Conservation (phyloP, 2,329 filamentous ascomycete species). For the Cryoendolithus antarcticus region DNA sequence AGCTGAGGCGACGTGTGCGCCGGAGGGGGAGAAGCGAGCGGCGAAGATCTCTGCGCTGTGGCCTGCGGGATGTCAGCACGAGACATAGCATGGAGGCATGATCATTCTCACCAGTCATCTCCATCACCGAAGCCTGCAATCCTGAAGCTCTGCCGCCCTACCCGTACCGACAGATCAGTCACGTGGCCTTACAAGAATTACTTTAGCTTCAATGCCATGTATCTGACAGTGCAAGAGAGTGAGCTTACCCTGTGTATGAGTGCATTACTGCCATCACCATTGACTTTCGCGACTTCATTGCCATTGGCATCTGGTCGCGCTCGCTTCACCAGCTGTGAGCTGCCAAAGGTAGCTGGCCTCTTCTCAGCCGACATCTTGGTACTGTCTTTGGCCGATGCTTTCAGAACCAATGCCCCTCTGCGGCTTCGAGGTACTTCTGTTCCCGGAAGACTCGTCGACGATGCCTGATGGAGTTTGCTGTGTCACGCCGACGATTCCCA, state of each 20-base stretch:
- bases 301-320: conserved; percentile 56
- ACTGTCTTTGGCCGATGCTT: neutral
- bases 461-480: no score
- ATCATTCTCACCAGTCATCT: conserved; percentile 56
- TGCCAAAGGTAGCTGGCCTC: conserved; percentile 69
- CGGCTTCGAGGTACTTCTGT: neutral
- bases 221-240: neutral
- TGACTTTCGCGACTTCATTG: conserved; percentile 46
- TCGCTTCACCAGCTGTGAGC: conserved; percentile 75
- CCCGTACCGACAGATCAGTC: conserved; percentile 13
- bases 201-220: conserved; percentile 10
- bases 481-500: no score
- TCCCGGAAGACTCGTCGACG: no score
- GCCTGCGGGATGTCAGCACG: conserved; percentile 27
- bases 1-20: conserved; percentile 80
- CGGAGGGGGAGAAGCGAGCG: conserved; percentile 78
- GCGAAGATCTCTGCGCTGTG: conserved; percentile 77
- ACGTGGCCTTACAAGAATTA: conserved; percentile 8
- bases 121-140: conserved; percentile 85
- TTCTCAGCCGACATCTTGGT: conserved; percentile 75
- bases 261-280: conserved; percentile 46
- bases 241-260: conserved; percentile 45
- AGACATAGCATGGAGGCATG: neutral
- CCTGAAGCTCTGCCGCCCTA: conserved; percentile 70
- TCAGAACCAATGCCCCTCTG: neutral